Base-by-base conservation (phyloP, 306 rosid genomes). In the Oemleria cerasiformis region DNA sequence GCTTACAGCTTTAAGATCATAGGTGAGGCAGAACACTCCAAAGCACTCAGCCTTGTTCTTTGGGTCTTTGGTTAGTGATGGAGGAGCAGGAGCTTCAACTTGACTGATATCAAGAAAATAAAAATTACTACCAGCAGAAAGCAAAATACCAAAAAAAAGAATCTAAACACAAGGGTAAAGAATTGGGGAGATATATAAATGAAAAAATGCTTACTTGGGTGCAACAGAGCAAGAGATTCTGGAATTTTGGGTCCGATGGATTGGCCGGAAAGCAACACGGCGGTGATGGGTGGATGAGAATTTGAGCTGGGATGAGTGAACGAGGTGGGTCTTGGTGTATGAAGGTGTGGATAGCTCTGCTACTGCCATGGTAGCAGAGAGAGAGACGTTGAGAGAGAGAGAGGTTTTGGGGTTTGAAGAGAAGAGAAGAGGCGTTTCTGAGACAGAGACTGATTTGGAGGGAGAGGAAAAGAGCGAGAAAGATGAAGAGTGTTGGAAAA, bases 11-110 rank as follows among this genome's bases (percentile, higher is more conserved):
- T 86, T 80, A 74, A 94, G 87, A 89, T 91, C 95, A 77, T 94
- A 94, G 65, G 97, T 91, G 71, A 94, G 97, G 73, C 99, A 89
- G 79, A 94, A 91, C 53, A 94, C 87, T 10, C 99, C 97, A 75
- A 59, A 94, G 81, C 97, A 94, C 5, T 94, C 97, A 70, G 81
- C 0, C 82, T 94, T 94, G 76, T 13, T 71, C 78, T 85, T 87
- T 4, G 87, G 77, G 3, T 82, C 87, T 73, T 75, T 79, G 51
- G 49, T 68, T 75, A 65, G 79, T 21, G 68, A 86, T 0, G 82
- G 63, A 74, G 74, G 71, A 56, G 75, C 72, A 55, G 89, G 96
- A 45, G 77, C 85, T 83, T 89, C 83, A 85, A 91, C 96, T 77
- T 87, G 74, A 75, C 98, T 94, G 86, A 82, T 65, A 57, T 50